Base-by-base conservation (phyloP, 768 basidiomycete species). In the Tulasnella sp. region DNA sequence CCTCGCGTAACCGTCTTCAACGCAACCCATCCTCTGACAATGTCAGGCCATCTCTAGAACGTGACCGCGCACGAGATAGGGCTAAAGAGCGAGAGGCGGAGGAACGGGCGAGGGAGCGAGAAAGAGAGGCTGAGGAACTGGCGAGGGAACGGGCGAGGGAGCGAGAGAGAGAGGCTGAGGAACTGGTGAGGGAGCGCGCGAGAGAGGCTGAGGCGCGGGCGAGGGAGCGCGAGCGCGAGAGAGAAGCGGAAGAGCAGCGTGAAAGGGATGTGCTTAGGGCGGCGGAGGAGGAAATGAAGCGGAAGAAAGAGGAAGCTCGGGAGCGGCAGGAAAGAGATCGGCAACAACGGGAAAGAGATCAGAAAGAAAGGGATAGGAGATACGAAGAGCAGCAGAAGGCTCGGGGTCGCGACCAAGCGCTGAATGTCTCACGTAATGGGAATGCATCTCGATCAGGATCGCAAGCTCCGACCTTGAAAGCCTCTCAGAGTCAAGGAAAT, bases 371-470 rank as follows among this genome's bases (percentile, higher is more conserved):
- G 43, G 54, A 17, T 43, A 22, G 25, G 53, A 2, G 19, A 8
- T 30, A 31, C 19, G 59, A 21, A 30, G 31, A 46, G 34, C 25
- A 43, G 2, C 5, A n/a, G 30, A 30, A 54, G 17, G 42, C 21
- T 44, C 41, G 42, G 19, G 31, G 31, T 19, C 55, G 60, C 22
- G 42, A 55, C 10, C 56, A 54, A 10, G 2, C 57, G 21, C 46
- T 21, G 21, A 54, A 57, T 27, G n/a, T 41, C 10, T 31, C 49
- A 9, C 30, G 55, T 25, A 43, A 52, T 25, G 60, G 55, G 29
- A 9, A 42, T 30, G 19, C 12, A 30, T 45, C 54, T 27, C 49
- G 34, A 30, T 49, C 49, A 25, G 46, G 17, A 15, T 29, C 60
- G 11, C 43, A 27, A 29, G 44, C 53, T 2, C 27, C 27, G 4